phyloP scores from a whole-genome alignment of 2,329 filamentous ascomycete species.

The Stachybotrys chlorohalonatus region DNA sequence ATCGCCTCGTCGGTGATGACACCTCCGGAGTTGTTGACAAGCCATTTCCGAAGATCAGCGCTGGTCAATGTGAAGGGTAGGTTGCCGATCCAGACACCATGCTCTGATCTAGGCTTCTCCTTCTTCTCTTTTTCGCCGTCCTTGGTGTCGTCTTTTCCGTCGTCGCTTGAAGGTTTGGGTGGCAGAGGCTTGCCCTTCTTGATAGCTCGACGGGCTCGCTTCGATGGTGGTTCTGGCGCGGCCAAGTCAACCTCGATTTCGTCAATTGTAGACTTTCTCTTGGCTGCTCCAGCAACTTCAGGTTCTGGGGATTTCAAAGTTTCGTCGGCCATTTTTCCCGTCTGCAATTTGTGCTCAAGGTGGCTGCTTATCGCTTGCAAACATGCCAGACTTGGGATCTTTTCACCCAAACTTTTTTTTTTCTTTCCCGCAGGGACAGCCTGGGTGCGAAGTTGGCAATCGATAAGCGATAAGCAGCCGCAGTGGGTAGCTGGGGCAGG shows the following conservation, averaged over 20 bases:
- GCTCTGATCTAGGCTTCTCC: slow-evolving; percentile 57
- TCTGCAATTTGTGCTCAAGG: not conserved
- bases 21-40: slow-evolving; percentile 63
- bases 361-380: not conserved
- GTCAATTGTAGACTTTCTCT: slow-evolving; percentile 61
- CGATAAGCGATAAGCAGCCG: slow-evolving; percentile 17
- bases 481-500: not conserved
- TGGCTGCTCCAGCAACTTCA: slow-evolving; percentile 17
- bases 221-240: slow-evolving; percentile 90
- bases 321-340: not conserved
- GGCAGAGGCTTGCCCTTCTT: slow-evolving; percentile 69
- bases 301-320: slow-evolving; percentile 3
- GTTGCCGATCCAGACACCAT: slow-evolving; percentile 95
- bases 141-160: slow-evolving; percentile 23
- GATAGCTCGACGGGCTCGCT: slow-evolving; percentile 79
- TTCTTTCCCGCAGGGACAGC: not conserved
- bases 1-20: slow-evolving; percentile 61
- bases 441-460: not conserved
- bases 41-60: slow-evolving; percentile 66
- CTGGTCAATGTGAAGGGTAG: slow-evolving; percentile 75
- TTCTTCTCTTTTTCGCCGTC: slow-evolving; percentile 29
- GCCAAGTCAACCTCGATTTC: slow-evolving; percentile 85
- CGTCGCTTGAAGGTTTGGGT: slow-evolving; percentile 26
- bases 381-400: slow-evolving; percentile 1
- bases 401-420: slow-evolving; percentile 1